Conservation (phyloP, 768 basidiomycete genomes). For the Phylloporus sp. region DNA sequence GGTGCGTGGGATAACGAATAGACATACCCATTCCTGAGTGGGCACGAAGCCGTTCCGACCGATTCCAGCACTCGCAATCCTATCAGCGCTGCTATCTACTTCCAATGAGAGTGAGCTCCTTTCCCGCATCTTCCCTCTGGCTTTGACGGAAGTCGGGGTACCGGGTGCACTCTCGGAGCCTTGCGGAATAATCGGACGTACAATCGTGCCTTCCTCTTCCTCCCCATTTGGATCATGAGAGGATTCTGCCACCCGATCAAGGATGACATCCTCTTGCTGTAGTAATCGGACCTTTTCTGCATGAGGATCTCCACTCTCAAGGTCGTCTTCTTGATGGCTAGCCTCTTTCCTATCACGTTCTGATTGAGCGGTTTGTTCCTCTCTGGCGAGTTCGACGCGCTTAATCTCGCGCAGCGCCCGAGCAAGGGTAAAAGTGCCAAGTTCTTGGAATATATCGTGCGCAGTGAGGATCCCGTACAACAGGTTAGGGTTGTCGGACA, state of each 20-base stretch:
- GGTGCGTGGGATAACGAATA: not conserved
- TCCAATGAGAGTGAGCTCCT: conserved; percentile 54
- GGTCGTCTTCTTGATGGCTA: conserved; percentile 17
- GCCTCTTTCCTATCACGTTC: conserved; percentile 23
- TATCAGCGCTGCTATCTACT: conserved; percentile 54
- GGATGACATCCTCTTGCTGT: conserved; percentile 44
- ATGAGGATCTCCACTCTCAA: conserved; percentile 24
- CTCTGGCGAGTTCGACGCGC: conserved; percentile 65
- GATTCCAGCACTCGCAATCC: conserved; percentile 62
- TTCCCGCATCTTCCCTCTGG: conserved; percentile 86
- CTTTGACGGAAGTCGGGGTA: conserved; percentile 71
- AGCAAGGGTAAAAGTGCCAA: conserved; percentile 88
- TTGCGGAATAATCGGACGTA: conserved; percentile 43
- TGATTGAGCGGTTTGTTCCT: conserved; percentile 50
- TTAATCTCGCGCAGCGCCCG: conserved; percentile 84
- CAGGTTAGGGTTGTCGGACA: conserved; percentile 82
- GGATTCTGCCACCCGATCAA: conserved; percentile 23
- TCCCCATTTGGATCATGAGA: conserved; percentile 8
- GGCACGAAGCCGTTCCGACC: conserved; percentile 92
- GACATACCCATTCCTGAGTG: conserved; percentile 90
- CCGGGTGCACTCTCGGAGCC: conserved; percentile 35
- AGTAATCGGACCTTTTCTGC: conserved; percentile 69
- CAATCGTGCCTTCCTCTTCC: conserved; percentile 15
- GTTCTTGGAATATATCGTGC: conserved; percentile 81
- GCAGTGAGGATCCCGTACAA: conserved; percentile 82